Evolutionary conservation across 2,329 filamentous ascomycete genomes (phyloP).

Genomic region (Pseudogymnoascus sp.): DNA sequence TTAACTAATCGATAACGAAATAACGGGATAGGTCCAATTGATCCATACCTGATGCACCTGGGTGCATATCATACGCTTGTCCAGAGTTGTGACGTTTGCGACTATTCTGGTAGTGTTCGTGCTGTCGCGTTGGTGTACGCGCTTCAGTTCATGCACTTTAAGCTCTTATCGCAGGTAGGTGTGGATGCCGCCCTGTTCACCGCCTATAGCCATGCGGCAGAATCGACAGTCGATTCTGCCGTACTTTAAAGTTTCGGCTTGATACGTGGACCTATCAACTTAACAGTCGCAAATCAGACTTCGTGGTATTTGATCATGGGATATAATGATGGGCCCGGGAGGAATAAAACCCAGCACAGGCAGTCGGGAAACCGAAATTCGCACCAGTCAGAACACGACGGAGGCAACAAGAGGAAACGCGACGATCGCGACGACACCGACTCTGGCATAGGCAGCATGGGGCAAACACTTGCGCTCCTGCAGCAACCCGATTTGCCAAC

Average conservation of each 20-base stretch:
- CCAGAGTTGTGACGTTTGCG: not conserved
- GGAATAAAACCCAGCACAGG: slow-evolving; percentile 8
- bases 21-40: not conserved
- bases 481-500: slow-evolving; percentile 25
- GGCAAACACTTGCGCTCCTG: slow-evolving; percentile 19
- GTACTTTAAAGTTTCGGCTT: slow-evolving; percentile 1
- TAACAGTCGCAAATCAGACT: not conserved
- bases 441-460: slow-evolving; percentile 15
- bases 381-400: slow-evolving; percentile 6
- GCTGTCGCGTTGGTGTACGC: not conserved
- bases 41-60: not conserved
- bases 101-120: not conserved
- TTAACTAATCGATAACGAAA: not conserved
- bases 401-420: slow-evolving; percentile 23
- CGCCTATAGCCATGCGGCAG: not conserved
- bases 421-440: slow-evolving; percentile 21
- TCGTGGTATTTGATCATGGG: not conserved
- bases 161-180: not conserved
- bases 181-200: not conserved
- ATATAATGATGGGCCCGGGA: not conserved
- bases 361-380: not conserved
- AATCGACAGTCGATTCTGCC: not conserved
- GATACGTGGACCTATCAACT: not conserved
- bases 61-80: not conserved
- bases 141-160: not conserved